Percentiles rank a stretch among this genome's conserved stretches.
Conservation (phyloP, 305 asterid genomes). For the Fraxinus paxiana region DNA sequence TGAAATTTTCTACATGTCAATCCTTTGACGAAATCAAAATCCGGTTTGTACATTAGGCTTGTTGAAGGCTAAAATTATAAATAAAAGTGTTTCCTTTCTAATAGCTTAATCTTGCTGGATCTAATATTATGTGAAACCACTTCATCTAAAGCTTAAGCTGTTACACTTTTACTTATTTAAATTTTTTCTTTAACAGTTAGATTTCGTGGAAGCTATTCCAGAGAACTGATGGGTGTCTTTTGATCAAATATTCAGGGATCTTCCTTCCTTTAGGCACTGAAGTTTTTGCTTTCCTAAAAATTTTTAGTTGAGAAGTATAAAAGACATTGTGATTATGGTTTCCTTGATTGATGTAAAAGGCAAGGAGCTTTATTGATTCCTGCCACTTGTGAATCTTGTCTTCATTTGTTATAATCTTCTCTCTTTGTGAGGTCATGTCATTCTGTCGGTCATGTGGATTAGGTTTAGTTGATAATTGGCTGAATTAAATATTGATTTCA, state of each 20-base stretch:
- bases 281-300: background rate
- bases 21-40: background rate
- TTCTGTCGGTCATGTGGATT: background rate
- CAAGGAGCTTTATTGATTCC: background rate
- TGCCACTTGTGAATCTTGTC: background rate
- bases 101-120: background rate
- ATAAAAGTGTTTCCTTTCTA: background rate
- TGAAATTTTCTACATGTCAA: background rate
- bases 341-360: background rate
- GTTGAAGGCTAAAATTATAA: background rate
- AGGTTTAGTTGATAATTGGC: background rate
- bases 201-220: background rate
- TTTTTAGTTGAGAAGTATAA: background rate
- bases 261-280: background rate
- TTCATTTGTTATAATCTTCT: background rate
- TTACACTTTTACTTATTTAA: background rate
- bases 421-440: background rate
- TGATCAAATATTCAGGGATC: background rate
- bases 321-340: background rate
- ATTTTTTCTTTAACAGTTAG: background rate
- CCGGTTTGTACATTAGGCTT: background rate
- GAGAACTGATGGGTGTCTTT: background rate
- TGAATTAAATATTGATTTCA: background rate
- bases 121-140: background rate
- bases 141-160: background rate